Base-by-base conservation (phyloP, 108 stramenopile species). In the Parmales sp. region DNA sequence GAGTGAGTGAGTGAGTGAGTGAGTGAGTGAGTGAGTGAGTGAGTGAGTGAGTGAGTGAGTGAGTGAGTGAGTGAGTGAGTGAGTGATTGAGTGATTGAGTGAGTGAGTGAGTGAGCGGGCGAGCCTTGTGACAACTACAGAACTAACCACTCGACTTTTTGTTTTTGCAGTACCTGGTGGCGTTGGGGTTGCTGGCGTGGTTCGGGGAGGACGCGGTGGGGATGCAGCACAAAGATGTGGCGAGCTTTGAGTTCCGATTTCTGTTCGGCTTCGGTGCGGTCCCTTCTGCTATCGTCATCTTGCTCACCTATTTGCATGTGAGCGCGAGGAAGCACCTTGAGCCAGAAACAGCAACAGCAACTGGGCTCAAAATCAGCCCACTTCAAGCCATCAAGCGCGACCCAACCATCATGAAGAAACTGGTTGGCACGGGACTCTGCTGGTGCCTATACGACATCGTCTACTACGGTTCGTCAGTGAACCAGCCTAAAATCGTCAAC, bases 381-480 rank as follows among this genome's bases (percentile, higher is more conserved):
- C n/a, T n/a, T n/a, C n/a, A n/a, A n/a, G n/a, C n/a, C n/a, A n/a
- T n/a, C n/a, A 16, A 39, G 38, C 23, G 39, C 20, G 19, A 41
- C 64, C 38, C 39, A 20, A 11, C 22, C 26, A 22, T 65, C 7
- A 39, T 22, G 39, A 19, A 29, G 22, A 65, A 65, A 29, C 64
- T 65, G 18, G 16, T 39, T 29, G 64, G 64, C 11, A 65, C 64
- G 2, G 64, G 64, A 3, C 19, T 38, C 38, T 28, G 20, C 64
- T 65, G 64, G 64, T 65, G 18, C 26, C 18, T 65, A 11, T 65
- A 65, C 37, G 64, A 65, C 39, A 23, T 65, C 39, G 64, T 65
- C 25, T 65, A 65, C 38, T 65, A 41, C 64, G 64, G 64, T 3
- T 39, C 64, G 3, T 37, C 64, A 9, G 19, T 65, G 38, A 65